Evolutionary conservation across 139 green algal genomes (phyloP).

Genomic region (Ettlia oleoabundans): DNA sequence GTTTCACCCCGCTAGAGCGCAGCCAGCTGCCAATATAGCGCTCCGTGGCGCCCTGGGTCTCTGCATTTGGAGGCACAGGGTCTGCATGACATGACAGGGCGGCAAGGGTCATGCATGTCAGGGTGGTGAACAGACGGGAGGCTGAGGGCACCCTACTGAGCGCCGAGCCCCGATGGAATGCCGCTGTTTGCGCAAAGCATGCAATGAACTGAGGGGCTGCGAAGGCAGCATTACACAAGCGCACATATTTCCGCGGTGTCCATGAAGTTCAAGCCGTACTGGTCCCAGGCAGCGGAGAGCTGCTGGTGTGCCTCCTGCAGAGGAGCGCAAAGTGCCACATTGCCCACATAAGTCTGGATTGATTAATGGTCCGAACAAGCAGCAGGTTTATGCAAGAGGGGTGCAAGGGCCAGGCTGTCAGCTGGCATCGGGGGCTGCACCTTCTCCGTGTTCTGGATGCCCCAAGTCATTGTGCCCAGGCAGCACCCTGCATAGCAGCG

Average conservation of each 20-base stretch:
- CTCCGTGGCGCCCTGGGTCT: constrained; percentile 84
- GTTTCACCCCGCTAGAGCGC: constrained; percentile 46
- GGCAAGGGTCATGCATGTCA: too few species aligned
- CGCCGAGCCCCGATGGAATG: too few species aligned
- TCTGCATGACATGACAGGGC: too few species aligned
- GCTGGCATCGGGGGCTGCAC: too few species aligned
- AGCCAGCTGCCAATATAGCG: constrained; percentile 87
- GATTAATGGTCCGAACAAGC: too few species aligned
- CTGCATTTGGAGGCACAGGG: constrained; percentile 63
- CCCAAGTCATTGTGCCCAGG: constrained; percentile 72
- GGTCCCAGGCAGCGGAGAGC: constrained; percentile 62
- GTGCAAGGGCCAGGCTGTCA: too few species aligned
- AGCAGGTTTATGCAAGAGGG: too few species aligned
- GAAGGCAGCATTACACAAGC: neutral
- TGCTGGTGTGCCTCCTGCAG: constrained; percentile 67
- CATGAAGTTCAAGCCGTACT: constrained; percentile 87
- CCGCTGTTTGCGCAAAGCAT: neutral
- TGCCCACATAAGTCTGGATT: too few species aligned
- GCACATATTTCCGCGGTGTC: constrained; percentile 68
- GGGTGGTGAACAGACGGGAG: too few species aligned
- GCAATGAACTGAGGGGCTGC: neutral
- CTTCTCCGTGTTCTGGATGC: constrained; percentile 77
- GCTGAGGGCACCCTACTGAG: too few species aligned
- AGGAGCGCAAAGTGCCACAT: too few species aligned
- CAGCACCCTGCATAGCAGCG: constrained; percentile 27